Evolutionary conservation across 331 rosid species (phyloP), one percentile per base, ranked within the genome.

Genomic region (Quercus tomentella): DNA sequence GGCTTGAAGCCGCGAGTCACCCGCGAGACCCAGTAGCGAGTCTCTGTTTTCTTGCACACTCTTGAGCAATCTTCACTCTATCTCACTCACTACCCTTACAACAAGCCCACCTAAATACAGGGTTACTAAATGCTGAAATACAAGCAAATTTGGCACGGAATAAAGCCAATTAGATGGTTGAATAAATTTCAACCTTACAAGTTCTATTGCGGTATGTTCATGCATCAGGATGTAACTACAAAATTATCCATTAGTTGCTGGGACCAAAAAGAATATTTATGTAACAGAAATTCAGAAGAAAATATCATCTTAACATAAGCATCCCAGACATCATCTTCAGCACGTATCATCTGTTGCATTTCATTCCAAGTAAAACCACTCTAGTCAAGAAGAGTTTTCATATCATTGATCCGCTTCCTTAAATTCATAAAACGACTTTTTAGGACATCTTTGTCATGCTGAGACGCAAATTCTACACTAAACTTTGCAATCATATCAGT

Each of bases 361-460:
- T 87, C 89, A 87, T 89, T 88, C 93, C 91, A 89, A 8, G 81
- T 37, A 85, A 89, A 87, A 66, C 88, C 90, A 76, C 76, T 68
- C 55, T 82, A 84, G 68, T 72, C 80, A 63, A 89, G 87, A 71
- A 89, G 82, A 66, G 75, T 67, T 83, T 85, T 87, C 88, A 89
- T 87, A 76, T 83, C 91, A 69, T 54, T 76, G 82, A 89, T 85
- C 68, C 74, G 83, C 73, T 82, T 80, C 86, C 91, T 81, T 80
- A 87, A 79, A 77, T 80, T 80, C 72, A 81, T 56, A 80, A 75
- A 87, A 16, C 75, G 88, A 77, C 86, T 83, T 81, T 79, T 83
- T 55, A 89, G 71, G 67, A 81, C 86, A 79, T 83, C 78, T 83
- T 79, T 84, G 76, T 80, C 73, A 70, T 82, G 49, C 76, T 69